Conservation (phyloP, 2,329 filamentous ascomycete genomes). For the Neopestalotiopsis clavispora region DNA sequence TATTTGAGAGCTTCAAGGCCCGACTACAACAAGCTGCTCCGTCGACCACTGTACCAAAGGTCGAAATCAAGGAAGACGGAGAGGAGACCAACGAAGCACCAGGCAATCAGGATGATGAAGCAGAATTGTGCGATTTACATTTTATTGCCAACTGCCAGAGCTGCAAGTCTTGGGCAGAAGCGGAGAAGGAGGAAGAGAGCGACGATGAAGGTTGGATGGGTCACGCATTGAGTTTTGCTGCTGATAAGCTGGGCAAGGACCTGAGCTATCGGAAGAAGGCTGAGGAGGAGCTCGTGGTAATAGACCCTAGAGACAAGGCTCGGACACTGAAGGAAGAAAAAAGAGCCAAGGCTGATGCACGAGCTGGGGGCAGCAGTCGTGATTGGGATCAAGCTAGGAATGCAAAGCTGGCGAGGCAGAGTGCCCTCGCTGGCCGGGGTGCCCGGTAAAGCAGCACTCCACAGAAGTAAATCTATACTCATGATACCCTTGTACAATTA, state of each 20-base stretch:
- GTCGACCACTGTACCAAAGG: constrained; percentile 36
- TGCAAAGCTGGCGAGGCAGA: constrained; percentile 57
- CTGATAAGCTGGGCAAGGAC: constrained; percentile 90
- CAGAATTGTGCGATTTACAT: constrained; percentile 85
- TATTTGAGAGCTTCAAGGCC: constrained; percentile 80
- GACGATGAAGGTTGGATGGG: constrained; percentile 81
- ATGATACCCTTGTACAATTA: constrained; percentile 14
- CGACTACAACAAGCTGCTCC: constrained; percentile 66
- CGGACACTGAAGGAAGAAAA: constrained; percentile 72
- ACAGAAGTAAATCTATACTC: constrained; percentile 6
- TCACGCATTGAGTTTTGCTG: constrained; percentile 83
- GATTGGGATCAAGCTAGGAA: constrained; percentile 65
- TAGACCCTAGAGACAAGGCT: constrained; percentile 87
- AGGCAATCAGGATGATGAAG: constrained; percentile 66
- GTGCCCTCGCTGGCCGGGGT: constrained; percentile 60
- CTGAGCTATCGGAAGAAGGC: constrained; percentile 88
- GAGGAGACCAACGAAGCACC: constrained; percentile 27
- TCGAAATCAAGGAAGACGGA: constrained; percentile 31
- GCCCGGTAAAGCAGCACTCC: constrained; percentile 47
- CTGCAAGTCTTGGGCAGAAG: constrained; percentile 82
- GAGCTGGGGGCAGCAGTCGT: constrained; percentile 55
- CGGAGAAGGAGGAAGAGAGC: constrained; percentile 57
- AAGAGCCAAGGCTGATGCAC: constrained; percentile 61
- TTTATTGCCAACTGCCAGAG: constrained; percentile 96
- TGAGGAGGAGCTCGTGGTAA: constrained; percentile 88